phyloP scores from a whole-genome alignment of 1,139 yeast species.

The Lodderomyces orthopsilosis region DNA sequence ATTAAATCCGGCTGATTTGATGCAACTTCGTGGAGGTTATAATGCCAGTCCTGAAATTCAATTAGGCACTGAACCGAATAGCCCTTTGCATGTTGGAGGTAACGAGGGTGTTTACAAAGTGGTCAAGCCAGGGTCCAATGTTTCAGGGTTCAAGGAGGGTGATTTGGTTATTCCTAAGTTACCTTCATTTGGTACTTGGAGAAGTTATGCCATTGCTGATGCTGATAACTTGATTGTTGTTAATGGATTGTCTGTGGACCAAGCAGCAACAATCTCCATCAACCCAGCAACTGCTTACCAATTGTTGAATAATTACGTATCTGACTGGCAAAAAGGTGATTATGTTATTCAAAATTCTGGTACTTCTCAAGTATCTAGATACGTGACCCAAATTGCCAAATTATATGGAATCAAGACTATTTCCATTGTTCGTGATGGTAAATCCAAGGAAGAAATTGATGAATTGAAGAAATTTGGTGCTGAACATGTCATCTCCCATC shows the following conservation, averaged over 20 bases:
- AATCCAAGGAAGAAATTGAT: conserved; percentile 22
- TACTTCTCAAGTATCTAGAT: conserved; percentile 32
- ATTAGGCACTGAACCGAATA: conserved; percentile 39
- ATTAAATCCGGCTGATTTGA: conserved; percentile 86
- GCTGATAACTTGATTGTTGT: conserved; percentile 22
- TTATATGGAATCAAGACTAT: conserved; percentile 24
- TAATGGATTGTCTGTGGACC: conserved; percentile 19
- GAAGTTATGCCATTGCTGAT: conserved; percentile 26
- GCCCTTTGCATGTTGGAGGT: conserved; percentile 77
- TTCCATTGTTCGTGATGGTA: conserved; percentile 32
- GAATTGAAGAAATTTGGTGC: conserved; percentile 30
- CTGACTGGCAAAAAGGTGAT: conserved; percentile 29
- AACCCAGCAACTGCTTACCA: conserved; percentile 38
- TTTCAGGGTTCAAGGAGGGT: conserved; percentile 21
- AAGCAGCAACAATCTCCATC: conserved; percentile 34
- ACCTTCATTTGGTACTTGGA: conserved; percentile 38
- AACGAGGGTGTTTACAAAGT: conserved; percentile 41
- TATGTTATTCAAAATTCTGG: conserved; percentile 39
- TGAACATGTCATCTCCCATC: conserved; percentile 30
- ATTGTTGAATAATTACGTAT: conserved; percentile 24
- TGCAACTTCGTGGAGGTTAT: conserved; percentile 90
- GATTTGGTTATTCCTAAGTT: conserved; percentile 32
- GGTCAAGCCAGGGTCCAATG: conserved; percentile 19
- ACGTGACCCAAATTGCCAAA: conserved; percentile 29
- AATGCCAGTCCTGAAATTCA: conserved; percentile 64